These are phyloP conservation scores for Nelumbo lutea DNA, from an alignment of 164 flowering plant genomes.

Conservation along the genomic window DNA sequence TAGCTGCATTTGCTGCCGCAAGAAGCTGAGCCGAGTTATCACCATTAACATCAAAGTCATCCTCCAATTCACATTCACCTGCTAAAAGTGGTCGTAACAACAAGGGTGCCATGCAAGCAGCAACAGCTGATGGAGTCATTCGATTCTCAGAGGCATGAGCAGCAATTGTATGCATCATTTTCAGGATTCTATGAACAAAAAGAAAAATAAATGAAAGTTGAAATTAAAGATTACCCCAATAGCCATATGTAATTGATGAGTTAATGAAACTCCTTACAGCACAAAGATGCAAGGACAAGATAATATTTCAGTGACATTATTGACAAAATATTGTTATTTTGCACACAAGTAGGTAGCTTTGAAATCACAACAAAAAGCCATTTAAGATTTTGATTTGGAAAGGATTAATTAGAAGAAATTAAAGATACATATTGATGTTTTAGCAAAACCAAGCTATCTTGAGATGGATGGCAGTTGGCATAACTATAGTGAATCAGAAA, in stretches of 20 bases:
- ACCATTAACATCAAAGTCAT: constrained; percentile 73
- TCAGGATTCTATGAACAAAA: constrained; percentile 57
- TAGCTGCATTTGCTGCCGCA: constrained; percentile 99
- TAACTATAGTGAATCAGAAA: too few relatives aligned
- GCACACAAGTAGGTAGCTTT: not conserved
- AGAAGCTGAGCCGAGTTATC: constrained; percentile 94
- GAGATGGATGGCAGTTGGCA: too few relatives aligned
- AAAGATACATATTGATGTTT: too few relatives aligned
- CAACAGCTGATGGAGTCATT: constrained; percentile 95
- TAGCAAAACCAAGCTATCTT: too few relatives aligned
- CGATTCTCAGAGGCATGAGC: constrained; percentile 84
- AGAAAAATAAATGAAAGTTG: not conserved
- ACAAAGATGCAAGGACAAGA: not conserved
- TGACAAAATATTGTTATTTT: too few relatives aligned
- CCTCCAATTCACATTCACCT: constrained; percentile 96
- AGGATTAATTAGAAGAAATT: too few relatives aligned
- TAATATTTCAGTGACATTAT: not conserved
- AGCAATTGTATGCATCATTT: constrained; percentile 90
- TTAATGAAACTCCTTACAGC: not conserved
- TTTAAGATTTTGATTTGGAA: too few relatives aligned
- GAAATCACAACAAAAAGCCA: not conserved
- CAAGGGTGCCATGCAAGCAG: constrained; percentile 99
- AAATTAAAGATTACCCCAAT: not conserved
- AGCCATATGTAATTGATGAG: not conserved
- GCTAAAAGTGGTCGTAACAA: constrained; percentile 91